Conservation (phyloP, 371 early-diverging fungal genomes). For the Mucor lusitanicus region DNA sequence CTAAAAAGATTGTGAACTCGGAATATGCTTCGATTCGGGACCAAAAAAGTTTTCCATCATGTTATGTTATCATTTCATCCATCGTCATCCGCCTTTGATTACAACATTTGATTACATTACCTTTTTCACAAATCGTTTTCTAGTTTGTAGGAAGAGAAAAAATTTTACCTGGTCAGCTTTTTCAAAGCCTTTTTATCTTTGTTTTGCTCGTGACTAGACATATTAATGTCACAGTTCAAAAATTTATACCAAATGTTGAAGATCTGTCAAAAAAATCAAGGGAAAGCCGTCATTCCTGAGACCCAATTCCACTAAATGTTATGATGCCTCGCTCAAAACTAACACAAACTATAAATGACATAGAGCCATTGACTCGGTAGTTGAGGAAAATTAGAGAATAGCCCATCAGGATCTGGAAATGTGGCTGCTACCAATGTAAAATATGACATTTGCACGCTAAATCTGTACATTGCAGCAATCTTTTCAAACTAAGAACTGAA, state of each 20-base stretch:
- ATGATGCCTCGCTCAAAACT: too few species aligned
- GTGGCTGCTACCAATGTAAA: too few species aligned
- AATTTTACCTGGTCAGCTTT: not conserved
- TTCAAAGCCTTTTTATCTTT: conserved; percentile 1
- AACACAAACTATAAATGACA: too few species aligned
- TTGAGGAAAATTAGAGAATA: too few species aligned
- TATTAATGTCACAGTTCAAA: not conserved
- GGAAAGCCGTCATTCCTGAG: not conserved
- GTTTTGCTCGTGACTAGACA: not conserved
- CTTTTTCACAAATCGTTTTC: not conserved
- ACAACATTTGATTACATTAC: not conserved
- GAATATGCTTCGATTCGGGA: conserved; percentile 26
- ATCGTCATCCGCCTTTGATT: not conserved
- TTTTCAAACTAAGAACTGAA: too few species aligned
- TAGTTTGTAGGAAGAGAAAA: not conserved
- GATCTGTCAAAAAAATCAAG: not conserved
- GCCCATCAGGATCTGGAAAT: too few species aligned
- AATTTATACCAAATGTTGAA: not conserved
- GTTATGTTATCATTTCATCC: conserved; percentile 9
- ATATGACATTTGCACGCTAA: too few species aligned
- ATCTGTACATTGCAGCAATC: too few species aligned
- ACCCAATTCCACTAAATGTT: not conserved
- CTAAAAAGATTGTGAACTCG: conserved; percentile 22
- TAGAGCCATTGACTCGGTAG: too few species aligned
- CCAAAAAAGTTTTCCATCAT: conserved; percentile 30